Evolutionary conservation across 164 flowering plant species (phyloP).

Genomic region (Buxus sempervirens): DNA sequence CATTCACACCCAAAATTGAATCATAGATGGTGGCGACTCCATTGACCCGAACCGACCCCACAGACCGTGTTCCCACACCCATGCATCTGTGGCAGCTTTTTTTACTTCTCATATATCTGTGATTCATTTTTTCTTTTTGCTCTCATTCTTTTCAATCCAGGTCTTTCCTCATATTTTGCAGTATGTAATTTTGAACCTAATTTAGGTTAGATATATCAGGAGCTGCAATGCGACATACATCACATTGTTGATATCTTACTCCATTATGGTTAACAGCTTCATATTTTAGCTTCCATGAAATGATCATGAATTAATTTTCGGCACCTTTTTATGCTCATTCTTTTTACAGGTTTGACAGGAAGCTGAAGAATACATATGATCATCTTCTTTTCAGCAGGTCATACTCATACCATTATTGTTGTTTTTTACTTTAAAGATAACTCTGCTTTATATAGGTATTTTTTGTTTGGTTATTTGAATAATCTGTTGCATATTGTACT

Average conservation of each 20-base stretch:
- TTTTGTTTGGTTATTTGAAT: neutral
- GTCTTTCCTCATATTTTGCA: neutral
- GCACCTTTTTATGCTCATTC: neutral
- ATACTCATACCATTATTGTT: neutral
- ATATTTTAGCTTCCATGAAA: neutral
- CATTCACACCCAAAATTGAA: too few relatives aligned
- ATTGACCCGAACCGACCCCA: too few relatives aligned
- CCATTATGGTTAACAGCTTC: too few relatives aligned
- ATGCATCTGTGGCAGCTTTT: neutral
- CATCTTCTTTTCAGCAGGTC: constrained; percentile 98
- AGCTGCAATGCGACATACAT: neutral
- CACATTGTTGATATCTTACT: too few relatives aligned
- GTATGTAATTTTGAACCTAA: neutral
- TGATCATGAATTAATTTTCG: neutral
- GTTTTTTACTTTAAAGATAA: neutral
- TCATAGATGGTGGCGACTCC: too few relatives aligned
- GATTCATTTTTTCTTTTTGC: neutral
- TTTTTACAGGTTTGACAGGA: constrained; percentile 90
- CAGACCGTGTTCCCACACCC: too few relatives aligned
- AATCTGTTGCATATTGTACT: neutral
- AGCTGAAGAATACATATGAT: constrained; percentile 89
- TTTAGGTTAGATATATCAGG: neutral
- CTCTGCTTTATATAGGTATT: neutral
- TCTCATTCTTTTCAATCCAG: neutral
- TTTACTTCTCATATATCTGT: neutral